Evolutionary conservation across 1,284 basidiomycete genomes (phyloP).

Genomic region (Ustilago lituana): DNA sequence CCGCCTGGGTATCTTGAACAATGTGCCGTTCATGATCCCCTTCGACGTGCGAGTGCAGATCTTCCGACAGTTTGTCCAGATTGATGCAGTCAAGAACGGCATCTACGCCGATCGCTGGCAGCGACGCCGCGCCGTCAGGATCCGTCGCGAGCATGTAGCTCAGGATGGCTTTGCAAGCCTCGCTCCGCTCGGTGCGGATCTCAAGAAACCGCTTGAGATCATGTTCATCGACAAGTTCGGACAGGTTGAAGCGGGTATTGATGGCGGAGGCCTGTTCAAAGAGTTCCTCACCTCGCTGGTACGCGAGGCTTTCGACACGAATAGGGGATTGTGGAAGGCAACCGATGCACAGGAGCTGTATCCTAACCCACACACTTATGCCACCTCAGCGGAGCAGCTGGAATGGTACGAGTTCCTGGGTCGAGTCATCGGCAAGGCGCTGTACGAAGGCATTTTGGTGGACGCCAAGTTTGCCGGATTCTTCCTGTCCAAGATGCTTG

Average conservation of each 20-base stretch:
- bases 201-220: constrained; percentile 85
- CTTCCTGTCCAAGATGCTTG: constrained; percentile 80
- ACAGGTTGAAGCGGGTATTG: constrained; percentile 86
- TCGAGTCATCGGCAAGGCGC: constrained; percentile 89
- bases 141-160: constrained; percentile 80
- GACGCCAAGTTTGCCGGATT: constrained; percentile 95
- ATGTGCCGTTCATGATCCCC: constrained; percentile 95
- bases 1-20: constrained; percentile 88
- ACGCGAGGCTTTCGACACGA: constrained; percentile 92
- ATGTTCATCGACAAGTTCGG: constrained; percentile 91
- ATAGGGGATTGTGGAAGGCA: constrained; percentile 90
- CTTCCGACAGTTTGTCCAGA: constrained; percentile 71
- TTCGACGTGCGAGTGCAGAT: constrained; percentile 90
- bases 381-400: constrained; percentile 56
- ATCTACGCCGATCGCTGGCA: constrained; percentile 21
- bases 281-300: constrained; percentile 84
- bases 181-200: constrained; percentile 74
- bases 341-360: constrained; percentile 92
- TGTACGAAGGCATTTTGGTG: constrained; percentile 96
- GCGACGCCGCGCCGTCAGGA: constrained; percentile 70
- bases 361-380: constrained; percentile 79
- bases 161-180: constrained; percentile 85
- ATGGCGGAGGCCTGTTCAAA: constrained; percentile 97
- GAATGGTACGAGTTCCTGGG: constrained; percentile 95
- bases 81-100: constrained; percentile 44